phyloP scores from a whole-genome alignment of 768 basidiomycete species.

The Russula dissimulans region DNA sequence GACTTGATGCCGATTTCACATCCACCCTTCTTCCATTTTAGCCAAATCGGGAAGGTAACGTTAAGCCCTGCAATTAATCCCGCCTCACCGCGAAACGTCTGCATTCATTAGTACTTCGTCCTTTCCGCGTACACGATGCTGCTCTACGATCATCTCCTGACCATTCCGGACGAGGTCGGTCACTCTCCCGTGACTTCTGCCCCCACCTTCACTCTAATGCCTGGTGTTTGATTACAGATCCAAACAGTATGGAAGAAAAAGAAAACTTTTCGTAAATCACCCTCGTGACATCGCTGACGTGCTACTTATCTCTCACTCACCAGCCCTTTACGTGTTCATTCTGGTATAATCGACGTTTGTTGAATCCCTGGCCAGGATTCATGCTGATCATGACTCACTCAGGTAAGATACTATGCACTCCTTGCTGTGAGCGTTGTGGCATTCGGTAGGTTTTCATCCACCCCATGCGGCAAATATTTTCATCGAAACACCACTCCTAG shows the following conservation, averaged over 20 bases:
- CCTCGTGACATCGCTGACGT: not conserved
- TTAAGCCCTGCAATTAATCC: too few species aligned
- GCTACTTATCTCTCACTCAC: not conserved
- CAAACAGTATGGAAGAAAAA: constrained; percentile 19
- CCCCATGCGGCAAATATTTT: not conserved
- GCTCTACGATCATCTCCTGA: constrained; percentile 16
- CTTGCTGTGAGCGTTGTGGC: constrained; percentile 12
- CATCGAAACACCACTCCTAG: not conserved
- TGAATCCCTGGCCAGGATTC: not conserved
- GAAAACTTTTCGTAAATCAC: constrained; percentile 14
- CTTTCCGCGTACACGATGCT: constrained; percentile 11
- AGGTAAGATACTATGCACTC: constrained; percentile 17
- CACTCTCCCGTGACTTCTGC: not conserved
- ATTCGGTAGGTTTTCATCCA: constrained; percentile 6
- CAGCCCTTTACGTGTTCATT: constrained; percentile 18
- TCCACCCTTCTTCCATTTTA: not conserved
- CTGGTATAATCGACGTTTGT: not conserved
- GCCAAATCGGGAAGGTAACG: constrained; percentile 14
- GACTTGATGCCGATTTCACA: too few species aligned
- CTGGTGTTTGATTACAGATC: constrained; percentile 1
- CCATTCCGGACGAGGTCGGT: constrained; percentile 14
- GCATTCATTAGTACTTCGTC: constrained; percentile 13
- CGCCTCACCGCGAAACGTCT: not conserved
- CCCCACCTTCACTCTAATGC: not conserved
- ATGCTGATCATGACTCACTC: not conserved